Evolutionary conservation across 139 green algal genomes (phyloP), one percentile per base, ranked within the genome.

Genomic region (Nannochloris sp.): DNA sequence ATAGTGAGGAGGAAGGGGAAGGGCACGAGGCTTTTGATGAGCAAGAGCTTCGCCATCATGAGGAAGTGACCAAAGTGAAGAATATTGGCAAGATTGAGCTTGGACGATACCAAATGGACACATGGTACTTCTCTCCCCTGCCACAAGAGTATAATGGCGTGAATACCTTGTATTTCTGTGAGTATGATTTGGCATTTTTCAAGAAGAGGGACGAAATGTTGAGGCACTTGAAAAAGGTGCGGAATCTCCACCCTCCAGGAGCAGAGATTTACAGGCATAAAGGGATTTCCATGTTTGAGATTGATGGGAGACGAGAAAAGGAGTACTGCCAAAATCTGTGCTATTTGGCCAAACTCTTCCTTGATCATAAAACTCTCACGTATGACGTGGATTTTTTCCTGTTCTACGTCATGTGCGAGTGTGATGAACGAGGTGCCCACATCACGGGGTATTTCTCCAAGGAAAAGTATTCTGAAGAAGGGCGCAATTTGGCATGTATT

Each of bases 401-500:
- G 11, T 99, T 99, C 78, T 99, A 99, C 77, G 80, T 99, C 36
- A 75, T 99, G 58, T 97, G 91, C 73, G 93, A 98, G 79, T 83
- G 84, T 19, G 93, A 99, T 68, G 86, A 95, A 60, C 69, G 89
- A 4, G 93, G 93, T 5, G 92, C 86, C n/a, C 93, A 98, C 76
- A 86, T 97, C 23, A 87, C 94, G n/a, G 93, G 93, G 6, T 94
- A 88, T 60, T 75, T 75, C 19, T 64, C 48, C 21, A 75, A 76
- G 36, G 73, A 95, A 73, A 95, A 95, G 81, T 72, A 63, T 71
- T 83, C 59, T 50, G 82, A 90, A 75, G 85, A 94, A 74, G 87
- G 87, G n/a, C 96, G 95, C 83, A 99, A 99, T 81, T 84, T 99
- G 66, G 93, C 94, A 10, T 99, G 94, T 82, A 99, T 99, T 79